phyloP scores from a whole-genome alignment of 495 filamentous ascomycete species.

The Xylaria longipes region DNA sequence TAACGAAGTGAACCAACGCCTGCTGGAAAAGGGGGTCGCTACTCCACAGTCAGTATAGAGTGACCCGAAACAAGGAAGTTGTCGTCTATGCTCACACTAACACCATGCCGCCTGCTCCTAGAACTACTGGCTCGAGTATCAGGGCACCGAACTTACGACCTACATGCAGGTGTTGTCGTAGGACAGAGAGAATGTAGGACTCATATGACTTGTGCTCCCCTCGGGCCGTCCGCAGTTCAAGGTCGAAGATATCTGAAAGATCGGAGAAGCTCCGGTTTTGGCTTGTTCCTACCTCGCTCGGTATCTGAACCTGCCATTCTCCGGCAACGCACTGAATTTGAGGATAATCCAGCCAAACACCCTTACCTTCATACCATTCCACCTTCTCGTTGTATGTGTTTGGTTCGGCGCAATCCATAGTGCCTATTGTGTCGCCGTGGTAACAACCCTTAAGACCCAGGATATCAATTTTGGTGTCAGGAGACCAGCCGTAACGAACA shows the following conservation, averaged over 20 bases:
- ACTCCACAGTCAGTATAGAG: background rate
- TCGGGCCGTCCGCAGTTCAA: slow-evolving; percentile 53
- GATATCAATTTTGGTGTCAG: slow-evolving; percentile 60
- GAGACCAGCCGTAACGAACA: slow-evolving; percentile 67
- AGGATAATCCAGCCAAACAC: slow-evolving; percentile 79
- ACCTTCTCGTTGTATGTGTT: slow-evolving; percentile 75
- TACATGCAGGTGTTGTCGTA: slow-evolving; percentile 56
- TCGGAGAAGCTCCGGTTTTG: slow-evolving; percentile 53
- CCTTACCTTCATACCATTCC: slow-evolving; percentile 77
- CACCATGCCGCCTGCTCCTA: slow-evolving; percentile 80
- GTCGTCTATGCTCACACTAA: slow-evolving; percentile 62
- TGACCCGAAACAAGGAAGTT: background rate
- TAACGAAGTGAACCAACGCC: slow-evolving; percentile 66
- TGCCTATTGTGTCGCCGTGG: slow-evolving; percentile 82
- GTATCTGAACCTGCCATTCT: slow-evolving; percentile 66
- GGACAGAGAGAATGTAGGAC: slow-evolving; percentile 59
- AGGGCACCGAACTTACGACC: slow-evolving; percentile 74
- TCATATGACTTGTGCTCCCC: slow-evolving; percentile 57
- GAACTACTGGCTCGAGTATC: slow-evolving; percentile 75
- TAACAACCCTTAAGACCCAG: slow-evolving; percentile 78
- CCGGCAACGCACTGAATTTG: slow-evolving; percentile 67
- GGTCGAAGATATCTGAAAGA: slow-evolving; percentile 66
- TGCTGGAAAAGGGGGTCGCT: slow-evolving; percentile 81
- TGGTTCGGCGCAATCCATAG: slow-evolving; percentile 80
- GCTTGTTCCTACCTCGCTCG: slow-evolving; percentile 44